A percentile compares a stretch with the other conserved stretches of the same genome.
Evolutionary conservation across 257 asterid species (phyloP).

Genomic region (Salvia rosmarinus): DNA sequence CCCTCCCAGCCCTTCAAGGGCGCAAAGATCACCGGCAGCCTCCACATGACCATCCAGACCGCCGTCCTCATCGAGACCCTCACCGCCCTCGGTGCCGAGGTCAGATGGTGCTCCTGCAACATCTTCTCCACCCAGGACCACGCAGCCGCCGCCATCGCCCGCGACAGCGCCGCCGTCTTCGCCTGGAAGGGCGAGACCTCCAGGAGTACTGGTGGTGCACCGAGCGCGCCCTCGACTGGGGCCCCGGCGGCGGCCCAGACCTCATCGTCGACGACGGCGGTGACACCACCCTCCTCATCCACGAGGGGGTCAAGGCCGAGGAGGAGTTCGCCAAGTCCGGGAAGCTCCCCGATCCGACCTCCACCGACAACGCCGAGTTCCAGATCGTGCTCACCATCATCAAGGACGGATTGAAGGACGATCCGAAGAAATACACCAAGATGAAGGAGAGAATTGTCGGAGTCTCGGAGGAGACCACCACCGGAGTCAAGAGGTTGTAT

Average conservation of each 20-base stretch:
- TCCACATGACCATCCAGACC: slow-evolving; percentile 53
- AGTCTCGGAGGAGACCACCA: slow-evolving; percentile 92
- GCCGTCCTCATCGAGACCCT: slow-evolving; percentile 79
- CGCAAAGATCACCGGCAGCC: slow-evolving; percentile 50
- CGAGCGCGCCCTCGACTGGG: slow-evolving; percentile 89
- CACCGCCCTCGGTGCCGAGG: slow-evolving; percentile 84
- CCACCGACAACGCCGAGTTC: slow-evolving; percentile 81
- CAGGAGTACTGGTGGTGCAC: slow-evolving; percentile 99
- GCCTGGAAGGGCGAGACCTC: slow-evolving; percentile 93
- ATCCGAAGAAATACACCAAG: slow-evolving; percentile 64
- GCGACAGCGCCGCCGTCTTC: slow-evolving; percentile 88
- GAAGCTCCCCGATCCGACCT: slow-evolving; percentile 65
- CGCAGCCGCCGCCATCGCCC: slow-evolving; percentile 86
- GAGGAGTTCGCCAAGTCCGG: slow-evolving; percentile 67
- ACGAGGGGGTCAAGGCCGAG: slow-evolving; percentile 91
- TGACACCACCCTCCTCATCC: slow-evolving; percentile 77
- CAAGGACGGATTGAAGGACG: slow-evolving; percentile 65
- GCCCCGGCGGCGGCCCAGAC: slow-evolving; percentile 82
- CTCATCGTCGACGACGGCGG: slow-evolving; percentile 91
- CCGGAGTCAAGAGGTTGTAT: slow-evolving; percentile 90
- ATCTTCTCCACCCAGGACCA: slow-evolving; percentile 90
- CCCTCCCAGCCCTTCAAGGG: slow-evolving; percentile 54
- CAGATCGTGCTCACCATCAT: slow-evolving; percentile 75
- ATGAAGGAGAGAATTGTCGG: slow-evolving; percentile 90
- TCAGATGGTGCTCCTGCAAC: slow-evolving; percentile 94